Conservation (phyloP, 345 rosid species). For the Dimocarpus longan region DNA sequence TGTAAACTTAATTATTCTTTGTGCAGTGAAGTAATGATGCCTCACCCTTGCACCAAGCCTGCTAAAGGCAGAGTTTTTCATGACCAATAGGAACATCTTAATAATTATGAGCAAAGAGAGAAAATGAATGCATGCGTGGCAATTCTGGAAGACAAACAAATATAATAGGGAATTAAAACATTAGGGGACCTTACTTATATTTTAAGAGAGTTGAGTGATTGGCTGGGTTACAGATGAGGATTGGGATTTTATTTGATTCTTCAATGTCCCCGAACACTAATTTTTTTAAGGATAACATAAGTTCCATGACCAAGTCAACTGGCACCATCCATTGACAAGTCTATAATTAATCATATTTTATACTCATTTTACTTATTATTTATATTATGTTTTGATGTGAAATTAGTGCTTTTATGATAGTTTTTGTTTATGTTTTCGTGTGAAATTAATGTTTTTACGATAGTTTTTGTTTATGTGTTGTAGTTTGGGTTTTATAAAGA, state of each 20-base stretch:
- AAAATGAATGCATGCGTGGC: background rate
- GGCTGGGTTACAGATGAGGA: background rate
- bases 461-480: too few species aligned
- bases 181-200: background rate
- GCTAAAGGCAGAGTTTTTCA: constrained; percentile 24
- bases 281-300: too few species aligned
- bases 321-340: background rate
- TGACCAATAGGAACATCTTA: background rate
- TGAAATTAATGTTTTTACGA: too few species aligned
- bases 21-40: background rate
- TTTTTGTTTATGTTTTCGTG: too few species aligned
- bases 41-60: constrained; percentile 32
- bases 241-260: background rate
- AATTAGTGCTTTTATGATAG: too few species aligned
- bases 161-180: background rate
- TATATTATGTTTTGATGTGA: too few species aligned
- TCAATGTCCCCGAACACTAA: too few species aligned
- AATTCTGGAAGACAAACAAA: background rate
- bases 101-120: background rate
- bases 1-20: background rate
- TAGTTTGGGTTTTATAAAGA: too few species aligned
- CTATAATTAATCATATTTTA: too few species aligned
- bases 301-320: too few species aligned
- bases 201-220: background rate
- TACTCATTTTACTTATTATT: too few species aligned